Base-by-base conservation (phyloP, 805 yeast species). In the Torulaspora franciscae region DNA sequence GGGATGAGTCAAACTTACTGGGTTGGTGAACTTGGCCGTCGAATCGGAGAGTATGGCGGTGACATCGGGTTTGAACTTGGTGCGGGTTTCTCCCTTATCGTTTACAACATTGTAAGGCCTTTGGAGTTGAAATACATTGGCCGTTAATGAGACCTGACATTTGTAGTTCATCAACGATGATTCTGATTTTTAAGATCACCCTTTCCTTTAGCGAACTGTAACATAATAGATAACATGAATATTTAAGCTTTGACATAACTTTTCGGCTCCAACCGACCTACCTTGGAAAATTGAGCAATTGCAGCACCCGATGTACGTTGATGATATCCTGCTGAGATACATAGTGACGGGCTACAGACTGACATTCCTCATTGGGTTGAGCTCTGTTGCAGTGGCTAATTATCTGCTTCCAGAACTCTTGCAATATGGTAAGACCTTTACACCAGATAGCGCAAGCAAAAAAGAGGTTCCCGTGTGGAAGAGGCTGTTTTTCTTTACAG, bases 1-100 rank as follows among this genome's bases (percentile, higher is more conserved):
- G 96, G 96, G 55, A 87, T 89, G 95, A 71, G 74, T 60, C 95
- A 88, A 71, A 77, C 76, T 2, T 89, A 95, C 88, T 90, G 81
- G 70, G 64, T 64, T 7, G 95, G 96, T 58, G 81, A 75, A 35
- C 55, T 86, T 54, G 89, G 79, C 24, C 63, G 57, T 28, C 50
- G 65, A 50, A 80, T 85, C 56, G 91, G 91, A 49, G 61, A 52
- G 4, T 62, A 54, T 34, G 62, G 62, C 43, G 64, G 63, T 51
- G 96, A 89, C 63, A 75, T 89, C 54, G 96, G 95, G 32, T 88
- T 84, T 58, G 95, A 85, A 70, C 72, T 89, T 49, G 85, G 82
- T 32, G 75, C 75, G 49, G 78, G 71, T 4, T 89, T 86, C 56
- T 70, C 91, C 10, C 80, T 82, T 50, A 59, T 85, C 48, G 81